Evolutionary conservation across 2,329 filamentous ascomycete species (phyloP), one percentile per base, ranked within the genome.

Genomic region (Pezicula carpinea): DNA sequence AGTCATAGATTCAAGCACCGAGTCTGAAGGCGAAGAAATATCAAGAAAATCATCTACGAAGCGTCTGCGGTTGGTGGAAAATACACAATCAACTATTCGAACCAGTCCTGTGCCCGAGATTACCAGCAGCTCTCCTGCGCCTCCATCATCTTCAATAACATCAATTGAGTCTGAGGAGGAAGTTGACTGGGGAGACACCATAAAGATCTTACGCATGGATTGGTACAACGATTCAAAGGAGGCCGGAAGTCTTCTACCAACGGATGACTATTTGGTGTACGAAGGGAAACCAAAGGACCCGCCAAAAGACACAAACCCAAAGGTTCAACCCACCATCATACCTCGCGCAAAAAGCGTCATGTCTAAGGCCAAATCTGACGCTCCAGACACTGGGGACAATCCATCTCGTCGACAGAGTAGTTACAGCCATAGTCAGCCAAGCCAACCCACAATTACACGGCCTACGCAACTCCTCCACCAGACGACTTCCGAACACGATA

Each of bases 401-500:
- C 53, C 4, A 49, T 53, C 3, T 38, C 39, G 40, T 52, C 58
- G 39, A 52, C 58, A 50, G 36, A 50, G 31, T 29, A 33, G 39
- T 21, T 22, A 36, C 5, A 22, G 43, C 31, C 48, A 47, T 50
- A 53, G 46, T 14, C 51, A 52, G 14, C 13, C 38, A 14, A 42
- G 18, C 11, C 46, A 47, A 19, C 22, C 22, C 34, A 31, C 43
- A 47, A 8, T 66, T 62, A 48, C 71, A 71, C 40, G 66, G 69
- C 45, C 60, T 61, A 45, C 60, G 45, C 45, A 57, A 41, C 66
- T 95, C 5, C 61, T 82, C 8, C 81, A 82, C 32, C 75, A 87
- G 59, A 87, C 85, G 1, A 96, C 90, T 0, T 87, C 85, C 3
- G 89, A 95, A 49, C 77, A 91, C 48, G 87, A 95, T 21, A 72